Evolutionary conservation across 2,329 filamentous ascomycete species (phyloP).

Genomic region (Amauroascus niger): DNA sequence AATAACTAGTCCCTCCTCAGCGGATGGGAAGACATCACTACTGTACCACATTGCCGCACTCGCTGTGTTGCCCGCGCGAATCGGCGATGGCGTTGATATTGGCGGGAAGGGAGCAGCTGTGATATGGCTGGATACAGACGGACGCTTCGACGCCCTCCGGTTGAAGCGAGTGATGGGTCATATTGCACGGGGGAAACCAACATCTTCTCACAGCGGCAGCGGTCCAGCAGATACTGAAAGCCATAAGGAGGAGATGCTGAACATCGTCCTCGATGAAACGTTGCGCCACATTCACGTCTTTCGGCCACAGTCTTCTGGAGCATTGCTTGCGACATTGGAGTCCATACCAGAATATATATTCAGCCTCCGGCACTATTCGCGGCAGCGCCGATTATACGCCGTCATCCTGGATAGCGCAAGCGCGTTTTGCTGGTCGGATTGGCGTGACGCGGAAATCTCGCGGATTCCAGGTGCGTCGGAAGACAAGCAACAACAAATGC

Average conservation of each 20-base stretch:
- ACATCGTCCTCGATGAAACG: constrained; percentile 25
- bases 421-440: constrained; percentile 48
- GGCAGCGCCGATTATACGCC: constrained; percentile 39
- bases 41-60: constrained; percentile 47
- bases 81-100: constrained; percentile 24
- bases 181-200: constrained; percentile 18
- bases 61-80: constrained; percentile 41
- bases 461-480: constrained; percentile 15
- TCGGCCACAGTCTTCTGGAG: constrained; percentile 43
- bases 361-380: constrained; percentile 38
- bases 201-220: not conserved
- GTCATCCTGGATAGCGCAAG: constrained; percentile 48
- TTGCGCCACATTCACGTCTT: constrained; percentile 52
- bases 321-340: constrained; percentile 43
- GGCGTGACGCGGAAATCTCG: constrained; percentile 35
- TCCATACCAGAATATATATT: constrained; percentile 45
- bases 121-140: constrained; percentile 48
- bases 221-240: constrained; percentile 9
- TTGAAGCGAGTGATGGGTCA: constrained; percentile 30
- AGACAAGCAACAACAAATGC: not conserved
- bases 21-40: constrained; percentile 50
- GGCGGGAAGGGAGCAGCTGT: constrained; percentile 43
- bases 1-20: constrained; percentile 43
- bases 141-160: constrained; percentile 44
- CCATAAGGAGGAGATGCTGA: not conserved